Base-by-base conservation (phyloP, 192 early-diverging fungal species). In the Backusella luteola region DNA sequence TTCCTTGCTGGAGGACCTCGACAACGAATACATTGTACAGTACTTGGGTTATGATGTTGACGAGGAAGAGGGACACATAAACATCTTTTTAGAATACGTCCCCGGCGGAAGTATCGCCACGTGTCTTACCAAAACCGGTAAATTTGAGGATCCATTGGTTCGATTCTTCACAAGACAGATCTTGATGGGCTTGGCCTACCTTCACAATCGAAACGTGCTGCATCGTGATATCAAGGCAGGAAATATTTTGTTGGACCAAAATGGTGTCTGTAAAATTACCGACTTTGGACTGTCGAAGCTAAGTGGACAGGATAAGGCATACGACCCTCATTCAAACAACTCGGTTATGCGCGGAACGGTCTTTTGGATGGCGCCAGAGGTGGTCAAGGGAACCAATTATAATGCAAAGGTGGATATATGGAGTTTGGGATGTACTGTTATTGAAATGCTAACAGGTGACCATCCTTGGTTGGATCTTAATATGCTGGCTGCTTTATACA, bases 61-160 rank as follows among this genome's bases (percentile, higher is more conserved):
- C 19, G 67, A 78, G 34, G 73, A 67, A 41, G 87, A 88, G 9
- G 85, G 85, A 11, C 85, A 87, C 4, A 88, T 97, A 74, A 96
- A 97, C 85, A 96, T 99, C 76, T 98, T 98, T 81, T 85, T 99
- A 59, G 97, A 99, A 85, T 99, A 99, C 79, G 96, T 99, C 53
- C 90, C 94, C 14, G 97, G 97, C 73, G 97, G 97, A 17, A 93
- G 93, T 15, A 91, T 99, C 67, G 85, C 94, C 23, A 90, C 87
- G 23, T 87, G 93, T 76, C 83, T 98, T 69, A 88, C 89, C 76
- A 87, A 91, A 73, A 88, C 89, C 73, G 93, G 93, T 9, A 84
- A 88, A 49, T 89, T 95, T 79, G 88, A 90, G 7, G 94, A 95
- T 56, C 81, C 91, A 14, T 85, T 94, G 0, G 89, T 94, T 42